These are phyloP conservation scores for Fusarium vanettenii DNA, from an alignment of 2,329 filamentous ascomycete genomes.

Conservation along the genomic window DNA sequence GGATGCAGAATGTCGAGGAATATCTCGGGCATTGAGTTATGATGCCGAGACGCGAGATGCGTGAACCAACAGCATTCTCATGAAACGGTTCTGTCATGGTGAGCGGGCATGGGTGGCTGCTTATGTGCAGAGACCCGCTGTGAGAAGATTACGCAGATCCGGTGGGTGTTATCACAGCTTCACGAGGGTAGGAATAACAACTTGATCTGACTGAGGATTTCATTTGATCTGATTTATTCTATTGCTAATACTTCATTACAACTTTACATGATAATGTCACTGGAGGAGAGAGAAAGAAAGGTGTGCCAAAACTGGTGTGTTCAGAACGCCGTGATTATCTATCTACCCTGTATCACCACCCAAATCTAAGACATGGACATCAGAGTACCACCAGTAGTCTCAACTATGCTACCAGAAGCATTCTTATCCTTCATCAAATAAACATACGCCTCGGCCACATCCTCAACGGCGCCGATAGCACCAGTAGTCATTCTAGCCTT, in stretches of 20 bases:
- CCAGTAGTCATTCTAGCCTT: conserved; percentile 33
- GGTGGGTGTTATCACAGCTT: background rate
- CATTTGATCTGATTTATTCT: background rate
- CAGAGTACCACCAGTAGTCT: conserved; percentile 35
- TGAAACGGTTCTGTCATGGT: background rate
- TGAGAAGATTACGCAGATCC: background rate
- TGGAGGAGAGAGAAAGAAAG: background rate
- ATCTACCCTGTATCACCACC: background rate
- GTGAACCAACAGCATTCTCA: background rate
- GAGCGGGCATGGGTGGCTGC: background rate
- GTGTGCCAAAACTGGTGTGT: background rate
- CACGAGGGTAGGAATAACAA: background rate
- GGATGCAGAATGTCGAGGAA: background rate
- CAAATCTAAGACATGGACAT: conserved; percentile 25
- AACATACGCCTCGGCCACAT: conserved; percentile 36
- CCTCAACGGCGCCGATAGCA: conserved; percentile 23
- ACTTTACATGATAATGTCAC: background rate
- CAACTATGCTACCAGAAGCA: conserved; percentile 31
- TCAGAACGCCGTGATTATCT: background rate
- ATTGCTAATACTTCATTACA: background rate
- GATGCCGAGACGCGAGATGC: conserved; percentile 22
- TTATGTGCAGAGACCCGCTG: background rate
- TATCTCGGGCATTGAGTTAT: background rate
- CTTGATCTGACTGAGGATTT: background rate
- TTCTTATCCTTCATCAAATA: conserved; percentile 41